Conservation (phyloP, 805 yeast species). For the Saturnispora saitoi region DNA sequence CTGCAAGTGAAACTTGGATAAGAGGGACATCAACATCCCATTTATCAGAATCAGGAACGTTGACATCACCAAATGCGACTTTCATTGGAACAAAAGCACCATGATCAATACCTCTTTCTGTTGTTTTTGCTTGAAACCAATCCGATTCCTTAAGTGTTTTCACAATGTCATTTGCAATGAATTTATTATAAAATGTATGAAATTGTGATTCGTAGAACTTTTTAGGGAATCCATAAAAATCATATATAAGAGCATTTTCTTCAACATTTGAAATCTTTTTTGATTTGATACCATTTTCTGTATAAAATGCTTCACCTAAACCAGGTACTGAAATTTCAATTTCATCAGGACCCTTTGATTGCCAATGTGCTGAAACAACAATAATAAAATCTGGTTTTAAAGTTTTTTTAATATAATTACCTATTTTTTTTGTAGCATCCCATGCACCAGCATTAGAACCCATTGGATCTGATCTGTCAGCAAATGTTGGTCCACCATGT, state of each 20-base stretch:
- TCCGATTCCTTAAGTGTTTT: conserved; percentile 35
- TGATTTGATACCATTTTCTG: conserved; percentile 13
- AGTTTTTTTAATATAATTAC: conserved; percentile 38
- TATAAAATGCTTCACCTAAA: conserved; percentile 15
- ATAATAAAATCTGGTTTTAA: conserved; percentile 59
- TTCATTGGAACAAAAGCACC: conserved; percentile 79
- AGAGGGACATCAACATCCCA: conserved; percentile 40
- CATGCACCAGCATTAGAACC: conserved; percentile 57
- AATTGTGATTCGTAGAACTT: conserved; percentile 57
- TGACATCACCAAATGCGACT: conserved; percentile 49
- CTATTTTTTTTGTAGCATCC: conserved; percentile 40
- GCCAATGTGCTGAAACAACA: conserved; percentile 76
- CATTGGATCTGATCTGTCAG: conserved; percentile 41
- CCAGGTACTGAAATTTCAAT: conserved; percentile 44
- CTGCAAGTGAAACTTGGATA: conserved; percentile 43
- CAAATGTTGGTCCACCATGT: conserved; percentile 82
- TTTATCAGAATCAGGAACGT: conserved; percentile 28
- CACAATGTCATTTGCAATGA: conserved; percentile 38
- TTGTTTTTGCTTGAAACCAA: conserved; percentile 33
- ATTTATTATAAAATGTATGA: conserved; percentile 38
- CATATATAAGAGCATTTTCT: conserved; percentile 58
- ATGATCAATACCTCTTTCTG: conserved; percentile 68
- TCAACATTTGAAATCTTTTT: conserved; percentile 15
- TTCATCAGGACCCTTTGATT: conserved; percentile 33
- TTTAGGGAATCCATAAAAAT: conserved; percentile 65